Evolutionary conservation across 352 stramenopile genomes (phyloP), one percentile per base, ranked within the genome.

Genomic region (Phytophthora citrophthora): DNA sequence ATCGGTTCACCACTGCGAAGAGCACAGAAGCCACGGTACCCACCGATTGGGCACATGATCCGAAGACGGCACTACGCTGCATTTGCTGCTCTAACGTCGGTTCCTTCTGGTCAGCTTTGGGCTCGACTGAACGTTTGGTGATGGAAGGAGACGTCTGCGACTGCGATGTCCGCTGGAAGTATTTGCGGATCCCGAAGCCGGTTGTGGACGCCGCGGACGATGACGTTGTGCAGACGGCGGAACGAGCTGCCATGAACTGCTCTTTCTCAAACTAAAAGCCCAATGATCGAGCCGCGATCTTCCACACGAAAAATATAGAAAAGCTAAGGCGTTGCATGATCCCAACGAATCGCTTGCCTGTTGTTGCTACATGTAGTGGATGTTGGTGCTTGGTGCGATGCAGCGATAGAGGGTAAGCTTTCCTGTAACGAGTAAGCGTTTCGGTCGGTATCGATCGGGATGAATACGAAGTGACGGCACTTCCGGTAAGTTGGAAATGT

Each of bases 1-100:
- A 72, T 15, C 52, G 39, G 46, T 86, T 83, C 43, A 92, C 73
- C 38, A 69, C 54, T 6, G 65, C 29, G 39, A 86, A 88, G 24
- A 92, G 72, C 46, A 77, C 79, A 0, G 64, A 79, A 31, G 83
- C 63, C 10, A 83, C 73, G 1, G 70, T 84, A 36, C 75, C 70
- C 16, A 90, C 68, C 13, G 84, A 70, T 43, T 90, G 70, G 2
- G 70, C 72, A 38, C 79, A 89, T 29, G 81, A 88, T 3, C 76
- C 82, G 29, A 88, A 85, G 31, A 79, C 76, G 29, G 68, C 50
- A 38, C 63, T 77, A 52, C 69, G 69, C 41, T 75, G 56, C 68
- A 74, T 68, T 23, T 50, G 46, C 11, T 44, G 57, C 18, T 72
- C 45, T 38, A 34, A 16, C 9, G 47, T 20, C 9, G 8, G 9